Conservation (phyloP, 768 basidiomycete genomes). For the Trametes punicea region DNA sequence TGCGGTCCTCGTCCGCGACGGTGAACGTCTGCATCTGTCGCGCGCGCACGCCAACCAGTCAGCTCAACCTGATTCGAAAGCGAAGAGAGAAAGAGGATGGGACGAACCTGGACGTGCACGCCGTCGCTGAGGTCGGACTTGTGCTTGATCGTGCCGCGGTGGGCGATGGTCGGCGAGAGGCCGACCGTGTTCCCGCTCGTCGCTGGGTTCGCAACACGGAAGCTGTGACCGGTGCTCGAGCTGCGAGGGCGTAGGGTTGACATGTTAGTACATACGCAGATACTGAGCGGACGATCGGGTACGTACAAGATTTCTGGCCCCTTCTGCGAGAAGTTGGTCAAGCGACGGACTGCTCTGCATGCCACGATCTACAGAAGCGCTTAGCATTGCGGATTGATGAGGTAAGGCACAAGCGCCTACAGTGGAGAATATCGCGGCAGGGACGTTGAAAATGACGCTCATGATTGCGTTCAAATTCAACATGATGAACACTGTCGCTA, state of each 20-base stretch:
- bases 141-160: slow-evolving; percentile 30
- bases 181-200: slow-evolving; percentile 18
- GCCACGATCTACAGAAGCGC: slow-evolving; percentile 52
- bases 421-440: slow-evolving; percentile 66
- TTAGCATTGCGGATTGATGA: neutral
- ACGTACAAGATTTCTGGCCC: slow-evolving; percentile 55
- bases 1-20: slow-evolving; percentile 22
- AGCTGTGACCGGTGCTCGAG: slow-evolving; percentile 41
- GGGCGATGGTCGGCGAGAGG: slow-evolving; percentile 13
- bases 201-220: slow-evolving; percentile 48
- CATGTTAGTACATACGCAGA: neutral
- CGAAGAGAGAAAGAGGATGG: neutral
- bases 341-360: slow-evolving; percentile 57
- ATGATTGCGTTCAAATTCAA: slow-evolving; percentile 64
- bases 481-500: slow-evolving; percentile 56
- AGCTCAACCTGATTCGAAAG: neutral
- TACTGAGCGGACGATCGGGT: neutral
- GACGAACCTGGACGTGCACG: slow-evolving; percentile 54
- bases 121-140: slow-evolving; percentile 35
- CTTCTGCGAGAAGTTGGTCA: slow-evolving; percentile 53
- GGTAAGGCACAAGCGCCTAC: slow-evolving; percentile 35
- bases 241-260: neutral
- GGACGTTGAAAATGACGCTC: slow-evolving; percentile 73
- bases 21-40: slow-evolving; percentile 65
- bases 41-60: neutral